Evolutionary conservation across 2,329 filamentous ascomycete species (phyloP).

Genomic region (Trichoderma sp.): DNA sequence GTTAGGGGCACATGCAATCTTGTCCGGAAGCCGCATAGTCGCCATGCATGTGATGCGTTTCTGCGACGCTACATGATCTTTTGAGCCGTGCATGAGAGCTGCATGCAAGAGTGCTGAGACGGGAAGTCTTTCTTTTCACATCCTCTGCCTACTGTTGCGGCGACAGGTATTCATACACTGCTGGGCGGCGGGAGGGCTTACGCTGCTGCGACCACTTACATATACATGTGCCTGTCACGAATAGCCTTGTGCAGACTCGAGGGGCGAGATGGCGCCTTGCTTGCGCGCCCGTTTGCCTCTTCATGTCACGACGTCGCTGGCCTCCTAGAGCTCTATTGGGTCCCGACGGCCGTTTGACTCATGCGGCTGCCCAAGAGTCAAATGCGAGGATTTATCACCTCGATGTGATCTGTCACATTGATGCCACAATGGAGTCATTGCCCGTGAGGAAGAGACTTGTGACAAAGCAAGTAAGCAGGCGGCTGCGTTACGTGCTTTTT

Average conservation of each 20-base stretch:
- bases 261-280: not conserved
- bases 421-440: conserved; percentile 18
- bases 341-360: not conserved
- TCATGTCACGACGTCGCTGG: not conserved
- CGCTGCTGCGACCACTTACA: not conserved
- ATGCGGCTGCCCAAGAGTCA: conserved; percentile 1
- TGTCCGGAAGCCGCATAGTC: conserved; percentile 13
- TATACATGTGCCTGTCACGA: not conserved
- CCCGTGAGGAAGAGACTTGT: not conserved
- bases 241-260: not conserved
- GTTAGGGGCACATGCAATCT: conserved; percentile 5
- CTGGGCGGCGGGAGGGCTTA: not conserved
- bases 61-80: conserved; percentile 25
- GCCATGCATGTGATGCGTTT: conserved; percentile 28
- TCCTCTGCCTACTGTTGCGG: not conserved
- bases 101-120: conserved; percentile 9
- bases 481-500: not conserved
- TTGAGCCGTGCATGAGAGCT: conserved; percentile 25
- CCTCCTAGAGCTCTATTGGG: not conserved
- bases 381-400: conserved; percentile 1
- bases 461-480: conserved; percentile 10
- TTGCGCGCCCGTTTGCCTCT: not conserved
- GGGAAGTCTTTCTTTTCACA: not conserved
- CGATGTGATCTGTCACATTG: conserved; percentile 24
- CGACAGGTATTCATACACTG: not conserved